A percentile compares a stretch with the other conserved stretches of the same genome.
Evolutionary conservation across 2,329 filamentous ascomycete species (phyloP).

Genomic region (Paracorniculantispora psalliotae): DNA sequence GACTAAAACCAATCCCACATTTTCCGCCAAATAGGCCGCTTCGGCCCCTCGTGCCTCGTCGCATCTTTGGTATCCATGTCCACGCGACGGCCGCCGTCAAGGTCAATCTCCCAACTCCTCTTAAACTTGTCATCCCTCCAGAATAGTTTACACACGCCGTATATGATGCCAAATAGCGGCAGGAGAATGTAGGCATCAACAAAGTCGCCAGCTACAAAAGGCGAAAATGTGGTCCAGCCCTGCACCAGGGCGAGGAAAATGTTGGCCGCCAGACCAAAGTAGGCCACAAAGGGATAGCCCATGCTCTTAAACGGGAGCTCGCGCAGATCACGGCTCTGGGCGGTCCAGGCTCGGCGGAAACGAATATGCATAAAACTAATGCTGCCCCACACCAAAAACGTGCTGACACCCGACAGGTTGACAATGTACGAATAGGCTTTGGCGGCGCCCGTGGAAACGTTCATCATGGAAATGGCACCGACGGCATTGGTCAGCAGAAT

Average conservation of each 20-base stretch:
- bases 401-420: slow-evolving; percentile 64
- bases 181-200: slow-evolving; percentile 60
- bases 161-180: slow-evolving; percentile 55
- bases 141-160: slow-evolving; percentile 47
- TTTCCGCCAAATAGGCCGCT: slow-evolving; percentile 38
- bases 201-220: slow-evolving; percentile 54
- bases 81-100: slow-evolving; percentile 49
- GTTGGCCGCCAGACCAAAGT: slow-evolving; percentile 53
- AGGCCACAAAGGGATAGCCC: slow-evolving; percentile 54
- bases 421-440: slow-evolving; percentile 65
- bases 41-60: slow-evolving; percentile 23
- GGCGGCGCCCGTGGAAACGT: slow-evolving; percentile 60
- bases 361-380: slow-evolving; percentile 69
- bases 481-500: slow-evolving; percentile 67
- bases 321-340: slow-evolving; percentile 49
- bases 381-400: slow-evolving; percentile 66
- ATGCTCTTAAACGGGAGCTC: slow-evolving; percentile 53
- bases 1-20: slow-evolving; percentile 38
- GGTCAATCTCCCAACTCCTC: slow-evolving; percentile 48
- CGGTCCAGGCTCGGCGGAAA: slow-evolving; percentile 59
- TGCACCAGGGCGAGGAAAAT: slow-evolving; percentile 56
- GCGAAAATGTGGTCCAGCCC: slow-evolving; percentile 55
- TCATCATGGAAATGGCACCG: slow-evolving; percentile 71
- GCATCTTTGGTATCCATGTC: slow-evolving; percentile 45
- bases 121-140: slow-evolving; percentile 47